Conservation (phyloP, 2,329 filamentous ascomycete species). For the Scolecobasidium constrictum region DNA sequence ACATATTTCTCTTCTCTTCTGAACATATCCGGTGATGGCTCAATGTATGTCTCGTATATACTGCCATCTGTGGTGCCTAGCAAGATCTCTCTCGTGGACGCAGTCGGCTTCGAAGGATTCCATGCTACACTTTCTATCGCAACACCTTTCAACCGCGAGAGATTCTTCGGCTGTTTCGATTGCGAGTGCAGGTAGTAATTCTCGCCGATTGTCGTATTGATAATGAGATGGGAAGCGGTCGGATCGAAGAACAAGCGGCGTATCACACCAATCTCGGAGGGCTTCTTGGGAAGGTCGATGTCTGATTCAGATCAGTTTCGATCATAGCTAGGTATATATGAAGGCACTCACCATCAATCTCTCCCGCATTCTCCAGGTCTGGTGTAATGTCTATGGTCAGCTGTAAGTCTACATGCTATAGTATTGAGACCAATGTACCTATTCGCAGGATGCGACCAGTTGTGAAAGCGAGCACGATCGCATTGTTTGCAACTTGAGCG, state of each 20-base stretch:
- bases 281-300: slow-evolving; percentile 91
- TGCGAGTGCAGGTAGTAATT: slow-evolving; percentile 98
- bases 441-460: slow-evolving; percentile 90
- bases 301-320: too few relatives aligned
- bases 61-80: slow-evolving; percentile 87
- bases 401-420: too few relatives aligned
- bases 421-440: slow-evolving; percentile 11
- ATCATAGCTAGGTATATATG: background rate
- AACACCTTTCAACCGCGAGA: slow-evolving; percentile 76
- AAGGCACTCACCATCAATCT: slow-evolving; percentile 36
- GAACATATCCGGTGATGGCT: slow-evolving; percentile 91
- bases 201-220: slow-evolving; percentile 84
- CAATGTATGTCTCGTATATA: slow-evolving; percentile 90
- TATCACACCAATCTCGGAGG: slow-evolving; percentile 83
- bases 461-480: slow-evolving; percentile 81
- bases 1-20: slow-evolving; percentile 88
- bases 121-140: slow-evolving; percentile 83
- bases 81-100: slow-evolving; percentile 88
- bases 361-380: slow-evolving; percentile 10
- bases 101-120: slow-evolving; percentile 87
- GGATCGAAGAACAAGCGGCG: slow-evolving; percentile 95
- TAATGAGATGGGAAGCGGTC: slow-evolving; percentile 84
- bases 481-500: slow-evolving; percentile 94
- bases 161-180: slow-evolving; percentile 72
- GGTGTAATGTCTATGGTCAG: too few relatives aligned